Conservation (phyloP, 805 yeast species). For the Cyberlindnera mississippiensis region DNA sequence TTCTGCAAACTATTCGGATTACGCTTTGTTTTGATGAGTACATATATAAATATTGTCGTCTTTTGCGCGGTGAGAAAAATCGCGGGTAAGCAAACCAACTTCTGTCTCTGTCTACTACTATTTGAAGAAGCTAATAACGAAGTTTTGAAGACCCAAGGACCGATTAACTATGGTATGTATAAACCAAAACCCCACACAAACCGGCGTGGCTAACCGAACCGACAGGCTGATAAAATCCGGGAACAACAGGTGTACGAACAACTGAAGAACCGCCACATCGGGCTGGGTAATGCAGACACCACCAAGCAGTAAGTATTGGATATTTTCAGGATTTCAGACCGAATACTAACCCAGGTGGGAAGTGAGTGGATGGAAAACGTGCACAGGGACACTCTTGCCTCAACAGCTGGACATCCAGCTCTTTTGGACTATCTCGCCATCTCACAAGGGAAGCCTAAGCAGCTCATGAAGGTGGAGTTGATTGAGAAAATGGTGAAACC, state of each 20-base stretch:
- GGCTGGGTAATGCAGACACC: slow-evolving; percentile 74
- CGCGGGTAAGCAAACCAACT: too few relatives aligned
- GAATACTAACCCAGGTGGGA: slow-evolving; percentile 16
- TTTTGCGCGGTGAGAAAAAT: too few relatives aligned
- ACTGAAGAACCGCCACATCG: slow-evolving; percentile 60
- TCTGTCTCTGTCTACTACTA: too few relatives aligned
- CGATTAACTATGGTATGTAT: too few relatives aligned
- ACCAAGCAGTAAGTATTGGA: slow-evolving; percentile 36
- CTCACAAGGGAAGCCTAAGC: slow-evolving; percentile 44
- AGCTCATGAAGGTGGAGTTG: slow-evolving; percentile 29
- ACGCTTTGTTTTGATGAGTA: too few relatives aligned
- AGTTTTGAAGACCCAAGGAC: too few relatives aligned
- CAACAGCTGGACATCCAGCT: slow-evolving; percentile 56
- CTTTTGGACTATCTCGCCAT: slow-evolving; percentile 51
- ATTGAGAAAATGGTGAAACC: slow-evolving; percentile 40
- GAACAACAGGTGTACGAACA: slow-evolving; percentile 54
- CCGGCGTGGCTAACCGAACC: not conserved
- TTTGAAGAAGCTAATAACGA: too few relatives aligned
- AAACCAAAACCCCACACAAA: not conserved
- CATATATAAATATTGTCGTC: too few relatives aligned
- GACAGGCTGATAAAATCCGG: slow-evolving; percentile 60
- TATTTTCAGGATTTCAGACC: not conserved
- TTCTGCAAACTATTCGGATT: too few relatives aligned
- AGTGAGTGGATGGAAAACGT: slow-evolving; percentile 65
- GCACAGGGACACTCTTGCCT: slow-evolving; percentile 61